A percentile compares a stretch with the other conserved stretches of the same genome.
phyloP scores from a whole-genome alignment of 176 grass and related monocot genomes.

The Hyparrhenia diplandra region DNA sequence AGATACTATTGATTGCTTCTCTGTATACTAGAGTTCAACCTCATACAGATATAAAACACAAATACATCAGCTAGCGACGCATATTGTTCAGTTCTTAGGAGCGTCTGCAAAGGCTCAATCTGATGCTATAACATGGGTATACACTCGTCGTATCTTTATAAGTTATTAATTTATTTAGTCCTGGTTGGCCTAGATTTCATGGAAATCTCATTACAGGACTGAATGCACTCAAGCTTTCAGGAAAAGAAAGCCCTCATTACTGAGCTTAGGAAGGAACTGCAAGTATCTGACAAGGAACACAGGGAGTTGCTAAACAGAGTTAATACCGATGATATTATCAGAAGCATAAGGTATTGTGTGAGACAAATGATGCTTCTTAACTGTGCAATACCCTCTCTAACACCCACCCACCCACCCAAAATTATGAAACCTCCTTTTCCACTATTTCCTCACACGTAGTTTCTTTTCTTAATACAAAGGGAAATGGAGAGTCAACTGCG shows the following conservation, averaged over 20 bases:
- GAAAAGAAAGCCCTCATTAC: constrained; percentile 79
- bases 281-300: constrained; percentile 73
- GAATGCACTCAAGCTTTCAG: constrained; percentile 41
- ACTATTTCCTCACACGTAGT: neutral
- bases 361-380: neutral
- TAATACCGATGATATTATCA: constrained; percentile 69
- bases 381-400: neutral
- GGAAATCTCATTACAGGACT: neutral
- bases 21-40: constrained; percentile 48
- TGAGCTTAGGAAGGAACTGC: constrained; percentile 73
- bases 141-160: neutral
- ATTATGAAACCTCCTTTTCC: neutral
- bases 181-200: neutral
- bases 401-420: neutral
- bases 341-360: constrained; percentile 58
- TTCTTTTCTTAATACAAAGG: constrained; percentile 11
- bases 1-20: constrained; percentile 35
- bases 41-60: constrained; percentile 63
- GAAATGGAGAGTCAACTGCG: constrained; percentile 39
- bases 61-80: constrained; percentile 84
- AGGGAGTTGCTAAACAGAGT: constrained; percentile 61
- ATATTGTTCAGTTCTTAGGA: constrained; percentile 73
- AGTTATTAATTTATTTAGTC: neutral
- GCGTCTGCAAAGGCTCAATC: constrained; percentile 86
- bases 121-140: constrained; percentile 77